Conservation (phyloP, 2,329 filamentous ascomycete genomes). For the Cytospora piceae region DNA sequence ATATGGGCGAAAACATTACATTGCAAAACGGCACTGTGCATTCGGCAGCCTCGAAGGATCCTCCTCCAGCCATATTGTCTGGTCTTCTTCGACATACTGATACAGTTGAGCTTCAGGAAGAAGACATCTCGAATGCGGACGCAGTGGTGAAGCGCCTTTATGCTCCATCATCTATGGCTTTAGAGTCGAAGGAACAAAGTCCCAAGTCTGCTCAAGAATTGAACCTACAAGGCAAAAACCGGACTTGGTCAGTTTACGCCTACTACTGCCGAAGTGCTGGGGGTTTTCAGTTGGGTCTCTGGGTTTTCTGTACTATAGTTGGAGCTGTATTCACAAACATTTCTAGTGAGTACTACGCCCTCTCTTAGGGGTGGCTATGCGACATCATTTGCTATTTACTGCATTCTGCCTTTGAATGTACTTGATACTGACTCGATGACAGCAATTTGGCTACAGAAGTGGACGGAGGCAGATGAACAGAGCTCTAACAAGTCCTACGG, state of each 20-base stretch:
- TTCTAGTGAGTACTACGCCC: neutral
- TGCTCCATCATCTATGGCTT: too few relatives aligned
- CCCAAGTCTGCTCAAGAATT: neutral
- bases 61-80: too few relatives aligned
- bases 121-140: too few relatives aligned
- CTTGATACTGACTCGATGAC: conserved; percentile 6
- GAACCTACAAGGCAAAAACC: neutral
- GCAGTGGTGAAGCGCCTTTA: too few relatives aligned
- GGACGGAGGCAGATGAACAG: conserved; percentile 15
- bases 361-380: neutral
- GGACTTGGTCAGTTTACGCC: conserved; percentile 22
- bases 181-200: too few relatives aligned
- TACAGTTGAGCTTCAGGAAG: too few relatives aligned
- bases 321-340: too few relatives aligned
- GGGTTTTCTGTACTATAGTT: neutral
- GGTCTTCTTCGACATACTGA: too few relatives aligned
- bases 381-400: too few relatives aligned
- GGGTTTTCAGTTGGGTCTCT: conserved; percentile 3
- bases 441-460: conserved; percentile 25
- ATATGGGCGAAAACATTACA: neutral
- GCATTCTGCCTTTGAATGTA: neutral
- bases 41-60: too few relatives aligned
- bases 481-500: conserved; percentile 13
- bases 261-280: conserved; percentile 25
- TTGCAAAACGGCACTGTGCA: neutral